phyloP scores from a whole-genome alignment of 2,329 filamentous ascomycete species.

The Talaromyces sp. region DNA sequence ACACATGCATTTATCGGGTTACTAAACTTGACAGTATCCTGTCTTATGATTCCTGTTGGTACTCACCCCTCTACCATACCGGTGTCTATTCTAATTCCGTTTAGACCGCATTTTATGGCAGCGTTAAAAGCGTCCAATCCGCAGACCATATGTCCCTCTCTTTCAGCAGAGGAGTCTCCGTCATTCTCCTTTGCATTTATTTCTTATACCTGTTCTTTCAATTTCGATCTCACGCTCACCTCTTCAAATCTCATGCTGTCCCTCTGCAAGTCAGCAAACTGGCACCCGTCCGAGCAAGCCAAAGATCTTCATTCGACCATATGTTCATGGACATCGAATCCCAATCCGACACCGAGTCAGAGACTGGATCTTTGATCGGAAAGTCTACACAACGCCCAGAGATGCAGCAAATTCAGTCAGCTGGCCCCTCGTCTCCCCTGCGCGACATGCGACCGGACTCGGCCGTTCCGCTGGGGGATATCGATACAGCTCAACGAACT shows the following conservation, averaged over 20 bases:
- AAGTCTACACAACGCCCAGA: conserved; percentile 5
- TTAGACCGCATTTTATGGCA: conserved; percentile 80
- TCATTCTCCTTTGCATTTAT: conserved; percentile 13
- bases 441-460: conserved; percentile 6
- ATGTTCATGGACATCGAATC: conserved; percentile 24
- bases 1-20: conserved; percentile 92
- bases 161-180: conserved; percentile 15
- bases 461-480: conserved; percentile 7
- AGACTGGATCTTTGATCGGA: conserved; percentile 2
- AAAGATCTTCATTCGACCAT: conserved; percentile 7
- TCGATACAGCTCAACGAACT: neutral
- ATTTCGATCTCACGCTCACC: conserved; percentile 10
- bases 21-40: conserved; percentile 83
- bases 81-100: conserved; percentile 30
- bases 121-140: conserved; percentile 68
- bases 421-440: conserved; percentile 1
- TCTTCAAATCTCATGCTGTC: conserved; percentile 39
- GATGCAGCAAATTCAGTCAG: conserved; percentile 15
- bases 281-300: conserved; percentile 23
- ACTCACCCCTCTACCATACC: neutral
- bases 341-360: neutral
- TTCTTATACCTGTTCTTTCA: conserved; percentile 16
- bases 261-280: conserved; percentile 78
- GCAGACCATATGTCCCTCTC: conserved; percentile 13
- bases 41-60: conserved; percentile 76